phyloP scores from a whole-genome alignment of 148 eudicot species.

The Oxyria digyna region DNA sequence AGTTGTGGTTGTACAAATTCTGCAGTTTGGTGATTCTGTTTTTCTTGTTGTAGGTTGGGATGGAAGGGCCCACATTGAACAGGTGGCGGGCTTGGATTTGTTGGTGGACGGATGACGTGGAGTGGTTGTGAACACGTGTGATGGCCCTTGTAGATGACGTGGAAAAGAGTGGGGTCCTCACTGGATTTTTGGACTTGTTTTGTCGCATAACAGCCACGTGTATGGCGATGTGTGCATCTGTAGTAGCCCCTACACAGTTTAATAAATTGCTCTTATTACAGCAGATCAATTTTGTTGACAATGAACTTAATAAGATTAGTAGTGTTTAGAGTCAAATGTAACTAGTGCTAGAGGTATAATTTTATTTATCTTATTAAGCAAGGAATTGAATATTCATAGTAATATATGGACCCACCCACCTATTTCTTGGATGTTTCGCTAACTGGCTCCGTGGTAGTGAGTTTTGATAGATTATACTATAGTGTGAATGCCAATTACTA shows the following conservation, averaged over 20 bases:
- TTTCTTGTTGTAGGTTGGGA: constrained; percentile 13
- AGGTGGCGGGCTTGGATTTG: constrained; percentile 37
- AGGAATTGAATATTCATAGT: background rate
- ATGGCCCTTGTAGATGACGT: constrained; percentile 26
- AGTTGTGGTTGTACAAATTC: background rate
- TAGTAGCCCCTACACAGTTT: constrained; percentile 51
- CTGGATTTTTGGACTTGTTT: constrained; percentile 34
- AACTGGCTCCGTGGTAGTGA: background rate
- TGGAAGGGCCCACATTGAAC: constrained; percentile 14
- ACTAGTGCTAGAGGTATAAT: too few relatives aligned
- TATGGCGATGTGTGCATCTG: constrained; percentile 57
- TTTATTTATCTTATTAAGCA: background rate
- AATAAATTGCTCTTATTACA: background rate
- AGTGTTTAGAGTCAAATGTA: too few relatives aligned
- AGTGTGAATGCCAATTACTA: background rate
- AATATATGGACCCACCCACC: background rate
- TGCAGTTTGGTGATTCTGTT: background rate
- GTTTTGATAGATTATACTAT: background rate
- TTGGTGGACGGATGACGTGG: constrained; percentile 31
- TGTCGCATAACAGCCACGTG: constrained; percentile 45
- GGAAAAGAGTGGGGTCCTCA: constrained; percentile 25
- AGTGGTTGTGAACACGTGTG: constrained; percentile 23
- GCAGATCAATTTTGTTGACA: too few relatives aligned
- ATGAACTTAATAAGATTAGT: too few relatives aligned
- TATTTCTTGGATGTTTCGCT: background rate